Base-by-base conservation (phyloP, 1,139 yeast genomes). In the Saccharomyces hybrid region DNA sequence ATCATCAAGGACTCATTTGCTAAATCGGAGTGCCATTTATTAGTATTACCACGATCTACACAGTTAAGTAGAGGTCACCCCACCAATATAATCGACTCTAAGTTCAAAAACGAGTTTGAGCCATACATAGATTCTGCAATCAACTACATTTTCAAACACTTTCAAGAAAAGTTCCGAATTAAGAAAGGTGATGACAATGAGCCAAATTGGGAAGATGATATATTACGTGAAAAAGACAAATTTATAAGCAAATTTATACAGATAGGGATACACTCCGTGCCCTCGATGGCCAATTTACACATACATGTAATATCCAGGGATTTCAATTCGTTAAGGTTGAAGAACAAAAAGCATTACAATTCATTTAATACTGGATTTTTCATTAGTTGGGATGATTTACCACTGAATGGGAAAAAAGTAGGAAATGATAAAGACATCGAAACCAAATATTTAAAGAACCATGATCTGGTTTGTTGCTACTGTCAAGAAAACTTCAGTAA, bases 261-360 rank as follows among this genome's bases (percentile, higher is more conserved):
- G 56, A 78, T 76, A 2, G 95, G 96, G 0, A 77, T 87, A 24
- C 96, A 88, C 68, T 72, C 86, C 2, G 77, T 78, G 1, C 96
- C 96, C 1, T 84, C 91, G 1, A 65, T 88, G 76, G 70, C 69
- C 49, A 86, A 88, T 64, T 66, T 87, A 42, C 96, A 88, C 64
- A 73, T 88, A 28, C 96, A 88, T 71, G 81, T 88, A 12, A 75
- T 88, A 51, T 81, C 91, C 0, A 75, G 72, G 51, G 96, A 88
- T 68, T 78, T 85, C 64, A 63, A 74, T 61, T 80, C 88, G 5
- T 71, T 71, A 0, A 61, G 75, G 27, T 55, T 87, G 71, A 87
- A 86, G 65, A 75, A 82, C 62, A 81, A 78, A 58, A 78, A 76
- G 56, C 96, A 88, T 68, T 88, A 82, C 69, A 83, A 84, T 64